A percentile compares a stretch with the other conserved stretches of the same genome.
phyloP scores from a whole-genome alignment of 164 flowering plant genomes.

The Vitis labrusca region DNA sequence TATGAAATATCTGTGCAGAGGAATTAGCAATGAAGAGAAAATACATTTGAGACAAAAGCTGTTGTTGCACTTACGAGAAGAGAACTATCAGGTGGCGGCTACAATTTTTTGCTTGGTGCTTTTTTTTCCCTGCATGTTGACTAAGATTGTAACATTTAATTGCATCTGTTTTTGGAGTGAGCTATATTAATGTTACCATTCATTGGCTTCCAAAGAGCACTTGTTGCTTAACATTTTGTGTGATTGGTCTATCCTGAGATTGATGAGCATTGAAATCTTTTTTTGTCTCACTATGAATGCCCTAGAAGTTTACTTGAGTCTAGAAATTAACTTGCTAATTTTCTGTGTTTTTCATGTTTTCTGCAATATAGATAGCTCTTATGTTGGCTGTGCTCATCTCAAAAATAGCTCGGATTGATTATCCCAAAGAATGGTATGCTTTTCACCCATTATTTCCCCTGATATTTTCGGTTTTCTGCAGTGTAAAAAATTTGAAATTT shows the following conservation, averaged over 20 bases:
- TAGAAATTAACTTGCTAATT: background rate
- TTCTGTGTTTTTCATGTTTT: slow-evolving; percentile 6
- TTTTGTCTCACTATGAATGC: too few relatives aligned
- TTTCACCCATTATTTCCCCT: slow-evolving; percentile 5
- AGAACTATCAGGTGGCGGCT: slow-evolving; percentile 68
- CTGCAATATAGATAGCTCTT: slow-evolving; percentile 64
- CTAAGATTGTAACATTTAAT: background rate
- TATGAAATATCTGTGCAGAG: slow-evolving; percentile 43
- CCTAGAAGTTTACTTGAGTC: too few relatives aligned
- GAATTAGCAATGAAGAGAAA: slow-evolving; percentile 89
- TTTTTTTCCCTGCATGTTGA: background rate
- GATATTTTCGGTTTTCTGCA: background rate
- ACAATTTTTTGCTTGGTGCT: background rate
- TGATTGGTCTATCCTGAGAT: background rate
- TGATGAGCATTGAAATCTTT: background rate
- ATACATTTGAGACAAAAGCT: slow-evolving; percentile 70
- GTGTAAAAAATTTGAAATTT: background rate
- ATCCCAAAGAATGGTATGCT: slow-evolving; percentile 92
- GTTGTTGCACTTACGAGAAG: slow-evolving; percentile 79
- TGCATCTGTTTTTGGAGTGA: background rate
- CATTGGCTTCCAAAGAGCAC: background rate
- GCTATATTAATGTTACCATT: background rate
- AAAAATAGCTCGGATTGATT: slow-evolving; percentile 97
- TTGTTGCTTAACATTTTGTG: background rate
- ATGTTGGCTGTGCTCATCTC: slow-evolving; percentile 86